Base-by-base conservation (phyloP, 1,284 basidiomycete species). In the Trametes pubescens region DNA sequence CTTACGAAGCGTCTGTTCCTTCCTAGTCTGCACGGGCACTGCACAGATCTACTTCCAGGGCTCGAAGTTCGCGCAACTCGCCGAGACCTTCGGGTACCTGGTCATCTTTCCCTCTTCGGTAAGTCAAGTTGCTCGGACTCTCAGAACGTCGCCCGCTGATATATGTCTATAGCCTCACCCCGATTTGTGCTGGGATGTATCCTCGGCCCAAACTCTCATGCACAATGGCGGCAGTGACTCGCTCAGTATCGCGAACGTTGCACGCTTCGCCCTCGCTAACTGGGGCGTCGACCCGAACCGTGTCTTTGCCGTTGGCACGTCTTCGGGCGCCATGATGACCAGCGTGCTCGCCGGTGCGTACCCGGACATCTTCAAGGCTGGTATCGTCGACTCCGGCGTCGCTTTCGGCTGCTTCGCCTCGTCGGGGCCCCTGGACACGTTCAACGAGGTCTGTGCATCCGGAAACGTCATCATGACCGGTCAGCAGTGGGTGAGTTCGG, bases 311-410 rank as follows among this genome's bases (percentile, higher is more conserved):
- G 84, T 82, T 47, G 85, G 85, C 14, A 79, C 80, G 2, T 84
- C 82, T 6, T 86, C 84, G 13, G 85, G 85, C 56, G 85, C 84
- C 7, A 87, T 87, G 85, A 86, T 87, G 85, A 86, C 85, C 55
- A 83, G 81, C 68, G 85, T 86, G 24, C 76, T 86, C 16, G 73
- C 75, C 47, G 85, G 83, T 40, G 80, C 83, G 7, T 87, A 87
- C 73, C 85, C 86, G 4, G 82, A 87, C 57, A 69, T 87, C 56
- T 84, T 85, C 77, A 68, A 73, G 44, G 85, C 83, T 5, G 84
- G 81, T 13, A 71, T 80, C 22, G 80, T 78, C 10, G 83, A 80
- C 74, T 82, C 83, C 38, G 85, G 86, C 57, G 86, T 87, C n/a
- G 79, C 85, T 2, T 85, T 80, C 64, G 84, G 78, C 11, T 87